Percentiles rank a stretch among this genome's conserved stretches.
Evolutionary conservation across 2,329 filamentous ascomycete genomes (phyloP).

Genomic region (Pseudopyrenochaeta lycopersici): DNA sequence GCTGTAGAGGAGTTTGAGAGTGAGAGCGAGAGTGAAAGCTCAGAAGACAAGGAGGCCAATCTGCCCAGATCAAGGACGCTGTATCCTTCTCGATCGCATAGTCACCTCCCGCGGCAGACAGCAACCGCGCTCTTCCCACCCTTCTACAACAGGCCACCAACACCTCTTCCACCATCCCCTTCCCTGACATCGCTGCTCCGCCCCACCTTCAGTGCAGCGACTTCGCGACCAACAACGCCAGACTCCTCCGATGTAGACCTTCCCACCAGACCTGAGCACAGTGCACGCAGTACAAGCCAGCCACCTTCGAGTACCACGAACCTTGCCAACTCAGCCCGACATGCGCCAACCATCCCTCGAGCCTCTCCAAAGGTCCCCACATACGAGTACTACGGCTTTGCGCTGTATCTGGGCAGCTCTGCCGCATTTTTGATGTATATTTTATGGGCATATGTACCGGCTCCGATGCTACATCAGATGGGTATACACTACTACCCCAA

Average conservation of each 20-base stretch:
- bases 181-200: slow-evolving; percentile 91
- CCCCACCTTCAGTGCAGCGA: slow-evolving; percentile 64
- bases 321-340: slow-evolving; percentile 66
- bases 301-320: slow-evolving; percentile 62
- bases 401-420: slow-evolving; percentile 89
- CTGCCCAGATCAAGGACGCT: slow-evolving; percentile 44
- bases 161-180: slow-evolving; percentile 89
- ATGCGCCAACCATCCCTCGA: slow-evolving; percentile 74
- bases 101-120: slow-evolving; percentile 51
- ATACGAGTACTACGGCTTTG: slow-evolving; percentile 99
- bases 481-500: slow-evolving; percentile 98
- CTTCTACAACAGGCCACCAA: slow-evolving; percentile 97
- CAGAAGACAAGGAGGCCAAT: slow-evolving; percentile 10
- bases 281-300: slow-evolving; percentile 35
- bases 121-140: slow-evolving; percentile 70
- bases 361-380: slow-evolving; percentile 95
- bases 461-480: slow-evolving; percentile 88
- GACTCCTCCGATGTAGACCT: slow-evolving; percentile 87
- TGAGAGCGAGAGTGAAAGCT: slow-evolving; percentile 27
- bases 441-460: slow-evolving; percentile 89
- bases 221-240: slow-evolving; percentile 88
- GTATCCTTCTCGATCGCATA: slow-evolving; percentile 56
- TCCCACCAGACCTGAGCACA: slow-evolving; percentile 14
- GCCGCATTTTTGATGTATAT: slow-evolving; percentile 78
- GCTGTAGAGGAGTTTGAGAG: slow-evolving; percentile 30